phyloP scores from a whole-genome alignment of 371 early-diverging fungal species.

The Apophysomyces variabilis region DNA sequence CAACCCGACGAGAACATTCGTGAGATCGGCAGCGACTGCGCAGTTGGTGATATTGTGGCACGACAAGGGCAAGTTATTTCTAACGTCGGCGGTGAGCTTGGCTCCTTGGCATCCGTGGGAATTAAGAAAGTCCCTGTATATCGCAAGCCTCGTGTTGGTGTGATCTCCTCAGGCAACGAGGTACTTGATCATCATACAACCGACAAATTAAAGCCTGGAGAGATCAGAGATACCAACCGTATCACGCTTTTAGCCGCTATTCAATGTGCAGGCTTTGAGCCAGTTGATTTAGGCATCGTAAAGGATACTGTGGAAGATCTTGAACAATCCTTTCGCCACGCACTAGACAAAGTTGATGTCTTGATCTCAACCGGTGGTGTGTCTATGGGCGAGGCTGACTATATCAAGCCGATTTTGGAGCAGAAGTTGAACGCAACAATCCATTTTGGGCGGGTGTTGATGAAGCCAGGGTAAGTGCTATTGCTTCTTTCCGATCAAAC shows the following conservation, averaged over 20 bases:
- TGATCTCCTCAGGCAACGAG: slow-evolving; percentile 92
- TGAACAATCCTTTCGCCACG: slow-evolving; percentile 49
- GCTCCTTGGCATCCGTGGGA: slow-evolving; percentile 81
- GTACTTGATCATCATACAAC: slow-evolving; percentile 64
- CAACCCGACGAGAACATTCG: slow-evolving; percentile 73
- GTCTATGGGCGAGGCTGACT: slow-evolving; percentile 94
- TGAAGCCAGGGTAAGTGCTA: slow-evolving; percentile 83
- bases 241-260: slow-evolving; percentile 77
- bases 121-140: slow-evolving; percentile 64
- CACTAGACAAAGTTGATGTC: slow-evolving; percentile 72
- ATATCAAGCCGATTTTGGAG: slow-evolving; percentile 85
- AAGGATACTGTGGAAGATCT: slow-evolving; percentile 68
- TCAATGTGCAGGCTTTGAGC: slow-evolving; percentile 64
- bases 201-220: slow-evolving; percentile 58
- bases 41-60: slow-evolving; percentile 62
- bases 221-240: slow-evolving; percentile 86
- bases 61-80: slow-evolving; percentile 64
- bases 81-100: slow-evolving; percentile 81
- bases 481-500: background rate
- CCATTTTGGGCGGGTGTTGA: slow-evolving; percentile 87
- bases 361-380: slow-evolving; percentile 93
- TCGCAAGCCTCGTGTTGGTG: slow-evolving; percentile 75
- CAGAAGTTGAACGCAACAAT: slow-evolving; percentile 74
- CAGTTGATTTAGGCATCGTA: slow-evolving; percentile 80
- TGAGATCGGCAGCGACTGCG: slow-evolving; percentile 78